phyloP scores from a whole-genome alignment of 148 eudicot genomes.

The Rhododendron ferrugineum region DNA sequence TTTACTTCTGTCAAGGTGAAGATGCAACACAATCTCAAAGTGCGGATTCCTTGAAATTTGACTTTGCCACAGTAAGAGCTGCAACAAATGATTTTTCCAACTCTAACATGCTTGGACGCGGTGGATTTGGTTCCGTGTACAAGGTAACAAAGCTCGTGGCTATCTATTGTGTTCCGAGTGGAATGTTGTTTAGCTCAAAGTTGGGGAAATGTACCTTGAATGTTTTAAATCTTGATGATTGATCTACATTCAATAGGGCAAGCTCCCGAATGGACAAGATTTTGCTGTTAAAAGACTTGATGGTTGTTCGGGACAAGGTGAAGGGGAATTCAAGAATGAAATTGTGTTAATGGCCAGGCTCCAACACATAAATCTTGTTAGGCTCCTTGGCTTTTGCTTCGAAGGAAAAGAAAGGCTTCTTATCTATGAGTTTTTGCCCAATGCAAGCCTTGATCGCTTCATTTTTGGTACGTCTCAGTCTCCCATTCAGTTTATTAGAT shows the following conservation, averaged over 20 bases:
- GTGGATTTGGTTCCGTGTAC: conserved; percentile 30
- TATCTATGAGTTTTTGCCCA: conserved; percentile 27
- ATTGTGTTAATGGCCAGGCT: conserved; percentile 24
- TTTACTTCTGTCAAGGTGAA: background rate
- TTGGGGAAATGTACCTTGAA: background rate
- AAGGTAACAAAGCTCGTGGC: conserved; percentile 3
- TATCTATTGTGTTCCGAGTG: background rate
- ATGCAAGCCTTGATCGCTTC: conserved; percentile 26
- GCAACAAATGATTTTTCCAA: conserved; percentile 10
- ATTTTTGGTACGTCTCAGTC: conserved; percentile 20
- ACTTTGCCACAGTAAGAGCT: background rate
- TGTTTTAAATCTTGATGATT: background rate
- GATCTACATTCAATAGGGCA: conserved; percentile 17
- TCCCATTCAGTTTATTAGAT: background rate
- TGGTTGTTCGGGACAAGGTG: conserved; percentile 25
- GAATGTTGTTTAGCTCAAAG: background rate
- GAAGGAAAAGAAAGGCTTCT: conserved; percentile 20
- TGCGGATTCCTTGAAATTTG: conserved; percentile 1
- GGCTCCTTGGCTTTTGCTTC: conserved; percentile 21
- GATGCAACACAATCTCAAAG: background rate
- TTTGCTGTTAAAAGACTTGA: conserved; percentile 30
- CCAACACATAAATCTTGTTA: conserved; percentile 26
- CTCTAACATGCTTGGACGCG: conserved; percentile 19
- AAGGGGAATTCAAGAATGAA: conserved; percentile 31
- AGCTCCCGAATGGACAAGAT: conserved; percentile 15